A percentile compares a stretch with the other conserved stretches of the same genome.
Evolutionary conservation across 495 filamentous ascomycete genomes (phyloP).

Genomic region (Entonaema liquescens): DNA sequence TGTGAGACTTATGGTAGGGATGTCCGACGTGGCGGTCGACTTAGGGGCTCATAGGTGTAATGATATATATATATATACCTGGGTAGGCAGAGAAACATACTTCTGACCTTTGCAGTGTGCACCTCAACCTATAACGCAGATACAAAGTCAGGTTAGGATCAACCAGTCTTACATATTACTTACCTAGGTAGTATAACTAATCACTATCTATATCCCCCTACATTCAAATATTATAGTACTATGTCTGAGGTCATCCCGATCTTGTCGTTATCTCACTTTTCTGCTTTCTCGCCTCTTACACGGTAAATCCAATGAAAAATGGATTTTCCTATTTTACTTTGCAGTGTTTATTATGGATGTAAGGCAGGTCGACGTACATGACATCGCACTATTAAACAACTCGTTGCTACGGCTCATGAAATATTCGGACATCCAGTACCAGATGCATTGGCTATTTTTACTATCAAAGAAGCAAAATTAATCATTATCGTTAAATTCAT

Average conservation of each 20-base stretch:
- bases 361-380: not conserved
- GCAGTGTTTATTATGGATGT: not conserved
- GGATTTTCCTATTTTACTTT: no score
- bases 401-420: not conserved
- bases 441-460: not conserved
- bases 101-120: no score
- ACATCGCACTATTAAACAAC: not conserved
- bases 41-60: not conserved
- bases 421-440: not conserved
- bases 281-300: no score
- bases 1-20: not conserved
- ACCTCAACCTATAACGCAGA: not conserved
- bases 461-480: not conserved
- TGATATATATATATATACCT: not conserved
- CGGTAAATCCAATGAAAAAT: no score
- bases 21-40: not conserved
- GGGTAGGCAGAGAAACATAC: not conserved
- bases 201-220: not conserved
- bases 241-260: no score
- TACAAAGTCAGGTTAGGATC: not conserved
- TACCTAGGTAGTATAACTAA: not conserved
- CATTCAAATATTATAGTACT: no score
- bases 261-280: not conserved
- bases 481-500: constrained; percentile 31
- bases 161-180: not conserved